Percentiles rank a stretch among this genome's conserved stretches.
Evolutionary conservation across 768 basidiomycete genomes (phyloP).

Genomic region (Exidia glandulosa): DNA sequence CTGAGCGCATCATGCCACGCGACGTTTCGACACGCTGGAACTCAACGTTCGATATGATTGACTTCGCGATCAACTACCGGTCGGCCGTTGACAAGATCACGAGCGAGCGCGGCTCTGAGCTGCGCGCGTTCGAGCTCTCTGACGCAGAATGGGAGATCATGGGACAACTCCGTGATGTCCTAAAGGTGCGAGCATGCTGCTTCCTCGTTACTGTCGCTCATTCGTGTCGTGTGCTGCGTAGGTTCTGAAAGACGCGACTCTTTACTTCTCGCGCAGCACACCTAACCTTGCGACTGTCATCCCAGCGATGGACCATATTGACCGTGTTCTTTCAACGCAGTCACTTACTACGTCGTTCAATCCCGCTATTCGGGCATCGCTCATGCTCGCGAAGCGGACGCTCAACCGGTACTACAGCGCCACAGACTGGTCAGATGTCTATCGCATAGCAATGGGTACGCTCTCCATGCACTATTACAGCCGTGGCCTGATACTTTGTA

Average conservation of each 20-base stretch:
- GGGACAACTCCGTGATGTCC: constrained; percentile 8
- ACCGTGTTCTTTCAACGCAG: constrained; percentile 5
- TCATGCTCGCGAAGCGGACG: constrained; percentile 18
- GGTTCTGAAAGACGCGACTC: constrained; percentile 13
- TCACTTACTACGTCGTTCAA: constrained; percentile 7
- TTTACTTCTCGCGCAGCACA: constrained; percentile 13
- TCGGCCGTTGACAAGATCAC: constrained; percentile 4
- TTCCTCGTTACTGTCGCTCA: not conserved
- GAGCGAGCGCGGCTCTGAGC: not conserved
- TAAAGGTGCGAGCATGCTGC: constrained; percentile 12
- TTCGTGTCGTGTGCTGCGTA: not conserved
- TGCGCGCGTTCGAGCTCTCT: constrained; percentile 6
- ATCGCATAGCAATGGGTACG: constrained; percentile 23
- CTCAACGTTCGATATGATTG: too few relatives aligned
- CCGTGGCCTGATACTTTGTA: constrained; percentile 7
- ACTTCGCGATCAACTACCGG: constrained; percentile 8
- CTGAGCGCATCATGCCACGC: constrained; percentile 6
- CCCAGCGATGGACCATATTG: constrained; percentile 15
- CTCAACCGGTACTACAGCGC: constrained; percentile 22
- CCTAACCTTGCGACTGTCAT: constrained; percentile 17
- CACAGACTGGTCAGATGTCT: constrained; percentile 20
- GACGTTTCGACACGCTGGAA: constrained; percentile 18
- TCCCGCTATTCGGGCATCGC: constrained; percentile 15
- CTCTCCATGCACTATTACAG: too few relatives aligned
- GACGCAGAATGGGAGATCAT: constrained; percentile 10